Base-by-base conservation (phyloP, 108 stramenopile species). In the Conticribra weissflogii region DNA sequence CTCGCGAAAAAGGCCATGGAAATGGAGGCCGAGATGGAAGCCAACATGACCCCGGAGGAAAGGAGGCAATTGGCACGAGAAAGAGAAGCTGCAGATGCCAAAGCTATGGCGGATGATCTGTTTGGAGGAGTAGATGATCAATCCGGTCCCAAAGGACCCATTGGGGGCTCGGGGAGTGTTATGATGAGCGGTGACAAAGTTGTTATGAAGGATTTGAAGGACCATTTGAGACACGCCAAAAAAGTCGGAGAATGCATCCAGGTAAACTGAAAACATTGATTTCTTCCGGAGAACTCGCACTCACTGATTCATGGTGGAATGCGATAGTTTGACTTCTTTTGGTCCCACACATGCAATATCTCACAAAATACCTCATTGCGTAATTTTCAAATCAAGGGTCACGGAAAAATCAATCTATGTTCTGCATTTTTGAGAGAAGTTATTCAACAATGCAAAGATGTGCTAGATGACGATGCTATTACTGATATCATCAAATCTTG, bases 151-250 rank as follows among this genome's bases (percentile, higher is more conserved):
- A 68, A 67, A 9, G 66, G 59, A 14, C 48, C 44, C 0, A n/a
- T n/a, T n/a, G 73, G 74, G 15, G 58, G 66, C 3, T 28, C 57
- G 5, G 70, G 70, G 0, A 52, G 31, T 31, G 71, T 61, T 21
- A 72, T 72, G 70, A 62, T 53, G 67, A 88, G 85, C 36, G 85
- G 84, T 8, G 94, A 92, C 60, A 83, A 76, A 64, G 71, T 96
- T 22, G 83, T 86, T 18, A 58, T 96, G 82, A 91, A 84, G 48
- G 91, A 92, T 75, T 61, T 96, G 78, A 92, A 93, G 77, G 92
- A 93, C 65, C 92, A 93, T 72, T 85, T 96, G 76, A 86, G 88
- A 78, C 92, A 96, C 78, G 95, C 95, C 12, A 76, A 80, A 58
- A 89, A 88, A 59, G 86, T 93, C 55, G 88, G 84, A 36, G 80